Evolutionary conservation across 768 basidiomycete species (phyloP).

Genomic region (Hirschioporus abietinus): DNA sequence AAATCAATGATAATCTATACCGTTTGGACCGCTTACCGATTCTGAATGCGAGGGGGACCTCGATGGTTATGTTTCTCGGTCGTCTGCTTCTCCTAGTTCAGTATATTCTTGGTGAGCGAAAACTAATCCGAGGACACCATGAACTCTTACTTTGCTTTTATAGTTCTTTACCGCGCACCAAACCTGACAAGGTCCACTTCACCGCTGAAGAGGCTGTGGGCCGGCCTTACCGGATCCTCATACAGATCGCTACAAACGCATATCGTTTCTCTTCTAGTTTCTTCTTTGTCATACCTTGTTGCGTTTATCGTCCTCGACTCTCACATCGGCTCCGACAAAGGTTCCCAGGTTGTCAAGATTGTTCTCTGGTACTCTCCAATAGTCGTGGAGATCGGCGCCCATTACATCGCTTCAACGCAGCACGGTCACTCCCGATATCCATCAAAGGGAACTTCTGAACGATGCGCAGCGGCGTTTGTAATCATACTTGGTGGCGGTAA

Average conservation of each 20-base stretch:
- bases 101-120: not conserved
- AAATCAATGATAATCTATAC: not conserved
- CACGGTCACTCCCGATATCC: not conserved
- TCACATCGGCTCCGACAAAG: not conserved
- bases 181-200: not conserved
- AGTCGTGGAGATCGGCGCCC: not conserved
- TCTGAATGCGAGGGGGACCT: not conserved
- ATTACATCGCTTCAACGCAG: not conserved
- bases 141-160: too few species aligned
- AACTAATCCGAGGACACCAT: too few species aligned
- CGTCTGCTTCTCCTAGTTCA: not conserved
- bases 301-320: not conserved
- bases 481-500: not conserved
- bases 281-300: not conserved
- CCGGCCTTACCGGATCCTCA: not conserved
- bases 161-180: not conserved
- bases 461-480: not conserved
- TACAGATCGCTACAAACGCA: not conserved
- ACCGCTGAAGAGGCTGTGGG: not conserved
- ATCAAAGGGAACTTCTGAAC: not conserved
- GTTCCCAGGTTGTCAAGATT: not conserved
- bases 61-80: not conserved
- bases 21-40: not conserved
- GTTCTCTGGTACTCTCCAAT: slow-evolving; percentile 1
- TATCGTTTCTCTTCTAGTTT: not conserved